Evolutionary conservation across 192 early-diverging fungal genomes (phyloP).

Genomic region (Coemansia sp.): DNA sequence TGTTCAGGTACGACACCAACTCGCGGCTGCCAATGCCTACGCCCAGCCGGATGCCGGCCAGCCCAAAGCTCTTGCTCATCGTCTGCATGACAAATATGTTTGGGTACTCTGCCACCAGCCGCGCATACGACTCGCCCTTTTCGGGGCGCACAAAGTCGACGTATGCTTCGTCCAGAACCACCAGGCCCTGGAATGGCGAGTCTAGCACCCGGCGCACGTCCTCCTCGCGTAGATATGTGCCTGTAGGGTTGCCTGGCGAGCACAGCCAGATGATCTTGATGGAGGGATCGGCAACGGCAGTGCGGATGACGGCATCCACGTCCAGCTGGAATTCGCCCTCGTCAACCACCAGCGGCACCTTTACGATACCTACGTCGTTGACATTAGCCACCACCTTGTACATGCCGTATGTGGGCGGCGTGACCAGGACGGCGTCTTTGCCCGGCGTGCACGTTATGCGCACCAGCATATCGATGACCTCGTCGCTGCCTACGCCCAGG

Average conservation of each 20-base stretch:
- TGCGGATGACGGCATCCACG: slow-evolving; percentile 42
- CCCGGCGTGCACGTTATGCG: slow-evolving; percentile 88
- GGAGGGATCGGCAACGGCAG: slow-evolving; percentile 63
- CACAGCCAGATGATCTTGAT: slow-evolving; percentile 95
- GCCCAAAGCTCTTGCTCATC: slow-evolving; percentile 95
- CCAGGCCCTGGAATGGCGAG: slow-evolving; percentile 72
- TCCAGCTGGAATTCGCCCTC: slow-evolving; percentile 55
- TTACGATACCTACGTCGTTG: slow-evolving; percentile 91
- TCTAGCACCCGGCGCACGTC: slow-evolving; percentile 54
- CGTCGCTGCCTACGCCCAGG: slow-evolving; percentile 96
- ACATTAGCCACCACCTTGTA: slow-evolving; percentile 89
- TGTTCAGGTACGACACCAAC: slow-evolving; percentile 89
- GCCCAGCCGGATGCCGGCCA: slow-evolving; percentile 94
- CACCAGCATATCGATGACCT: slow-evolving; percentile 88
- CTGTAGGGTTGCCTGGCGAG: slow-evolving; percentile 98
- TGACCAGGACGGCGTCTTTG: slow-evolving; percentile 88
- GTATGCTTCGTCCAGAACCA: slow-evolving; percentile 98
- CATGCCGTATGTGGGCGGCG: slow-evolving; percentile 99
- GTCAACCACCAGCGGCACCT: slow-evolving; percentile 77
- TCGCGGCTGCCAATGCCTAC: slow-evolving; percentile 76
- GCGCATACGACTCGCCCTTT: slow-evolving; percentile 67
- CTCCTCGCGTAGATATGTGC: slow-evolving; percentile 68
- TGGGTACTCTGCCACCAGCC: slow-evolving; percentile 80
- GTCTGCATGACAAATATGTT: slow-evolving; percentile 98
- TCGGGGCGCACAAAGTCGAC: slow-evolving; percentile 84